Evolutionary conservation across 805 yeast genomes (phyloP), one percentile per base, ranked within the genome.

Genomic region (Starmerella stellata): DNA sequence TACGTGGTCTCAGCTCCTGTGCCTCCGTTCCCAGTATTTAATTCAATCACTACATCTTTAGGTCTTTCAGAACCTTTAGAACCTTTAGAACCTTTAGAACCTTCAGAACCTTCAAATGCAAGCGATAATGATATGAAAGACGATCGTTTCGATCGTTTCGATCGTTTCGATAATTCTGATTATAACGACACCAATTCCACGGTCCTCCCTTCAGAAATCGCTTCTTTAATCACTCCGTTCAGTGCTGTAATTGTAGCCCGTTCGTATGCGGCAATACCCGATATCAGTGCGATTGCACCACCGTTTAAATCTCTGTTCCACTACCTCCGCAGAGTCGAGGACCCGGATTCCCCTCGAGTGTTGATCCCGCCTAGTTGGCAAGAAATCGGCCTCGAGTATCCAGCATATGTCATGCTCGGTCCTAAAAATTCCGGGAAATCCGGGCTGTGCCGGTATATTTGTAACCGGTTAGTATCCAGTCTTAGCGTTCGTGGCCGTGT

Each of bases 391-490:
- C n/a, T 33, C 17, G 14, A 11, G 5, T 34, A 31, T 1, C 37
- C 37, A 8, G 25, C 42, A 5, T 42, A 67, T 1, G 55, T 72
- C 38, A 56, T 74, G 0, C 60, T 72, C 18, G 85, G 85, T 0
- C 65, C 74, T 31, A 82, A 80, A 52, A 78, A 77, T 44, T 67
- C 81, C 1, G 95, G 95, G 1, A 83, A 83, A 51, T 77, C 93
- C 1, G 76, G 92, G 2, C 52, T 81, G 4, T 39, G 70, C 4
- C 78, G 79, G 47, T 58, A 58, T 18, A 47, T 70, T 3, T 40
- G 50, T 5, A 50, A 54, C 3, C 29, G 38, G 0, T 18, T 30
- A 30, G 7, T 14, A n/a, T 3, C 17, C 19, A 46, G 48, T 2
- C 33, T 46, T 1, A 46, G 49, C 3, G 48, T 49, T 4, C 42